These are phyloP conservation scores for Coemansia sp. DNA, from an alignment of 192 early-diverging fungal species.

Conservation along the genomic window DNA sequence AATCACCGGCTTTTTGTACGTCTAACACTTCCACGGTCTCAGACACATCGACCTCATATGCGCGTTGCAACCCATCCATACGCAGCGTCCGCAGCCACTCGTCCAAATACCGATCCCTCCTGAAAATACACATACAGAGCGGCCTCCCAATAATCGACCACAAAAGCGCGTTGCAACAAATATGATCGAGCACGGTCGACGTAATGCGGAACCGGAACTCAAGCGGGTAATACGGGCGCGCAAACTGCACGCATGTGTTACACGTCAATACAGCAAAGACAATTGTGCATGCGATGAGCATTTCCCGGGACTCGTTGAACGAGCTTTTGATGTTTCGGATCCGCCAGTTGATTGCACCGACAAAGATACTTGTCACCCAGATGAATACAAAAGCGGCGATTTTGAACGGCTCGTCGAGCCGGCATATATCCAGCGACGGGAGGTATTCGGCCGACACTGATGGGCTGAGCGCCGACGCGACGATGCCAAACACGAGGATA, in stretches of 20 bases:
- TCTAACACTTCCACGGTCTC: not conserved
- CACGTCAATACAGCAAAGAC: conserved; percentile 11
- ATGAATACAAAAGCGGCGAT: conserved; percentile 19
- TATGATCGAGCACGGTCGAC: conserved; percentile 14
- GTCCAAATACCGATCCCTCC: conserved; percentile 16
- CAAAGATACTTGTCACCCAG: conserved; percentile 10
- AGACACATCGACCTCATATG: conserved; percentile 18
- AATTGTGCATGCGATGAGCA: conserved; percentile 19
- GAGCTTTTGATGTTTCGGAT: conserved; percentile 40
- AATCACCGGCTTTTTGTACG: not conserved
- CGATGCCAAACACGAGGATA: conserved; percentile 10
- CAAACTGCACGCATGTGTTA: conserved; percentile 16
- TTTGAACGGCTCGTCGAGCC: conserved; percentile 14
- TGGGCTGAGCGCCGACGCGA: conserved; percentile 6
- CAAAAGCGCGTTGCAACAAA: conserved; percentile 11
- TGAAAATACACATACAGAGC: conserved; percentile 14
- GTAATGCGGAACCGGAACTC: conserved; percentile 11
- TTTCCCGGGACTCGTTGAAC: conserved; percentile 41
- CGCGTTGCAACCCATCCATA: conserved; percentile 20
- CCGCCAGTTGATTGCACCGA: conserved; percentile 17
- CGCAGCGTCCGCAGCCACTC: conserved; percentile 17
- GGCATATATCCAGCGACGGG: conserved; percentile 13
- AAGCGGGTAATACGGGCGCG: conserved; percentile 20
- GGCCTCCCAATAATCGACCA: conserved; percentile 34
- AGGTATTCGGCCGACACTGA: conserved; percentile 10